Evolutionary conservation across 2,329 filamentous ascomycete genomes (phyloP).

Genomic region (Celoporthe dispersa): DNA sequence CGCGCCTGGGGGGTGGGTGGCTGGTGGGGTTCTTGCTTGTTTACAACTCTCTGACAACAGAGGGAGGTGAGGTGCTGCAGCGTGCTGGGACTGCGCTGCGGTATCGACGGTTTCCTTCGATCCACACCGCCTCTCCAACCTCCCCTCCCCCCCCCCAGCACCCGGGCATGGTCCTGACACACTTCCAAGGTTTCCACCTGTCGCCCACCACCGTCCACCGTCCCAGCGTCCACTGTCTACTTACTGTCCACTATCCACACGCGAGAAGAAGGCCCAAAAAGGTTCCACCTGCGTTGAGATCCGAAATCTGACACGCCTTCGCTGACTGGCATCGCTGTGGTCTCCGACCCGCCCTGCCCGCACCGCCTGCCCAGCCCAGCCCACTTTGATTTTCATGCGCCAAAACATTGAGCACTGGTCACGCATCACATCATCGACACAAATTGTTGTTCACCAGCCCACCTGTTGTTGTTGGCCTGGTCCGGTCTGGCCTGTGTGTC

Average conservation of each 20-base stretch:
- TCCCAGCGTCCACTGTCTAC: neutral
- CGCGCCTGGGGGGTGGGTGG: constrained; percentile 8
- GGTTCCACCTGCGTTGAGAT: constrained; percentile 24
- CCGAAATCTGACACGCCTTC: constrained; percentile 28
- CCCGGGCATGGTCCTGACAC: constrained; percentile 3
- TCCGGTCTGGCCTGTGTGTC: neutral
- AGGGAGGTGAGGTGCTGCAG: neutral
- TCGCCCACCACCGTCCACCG: neutral
- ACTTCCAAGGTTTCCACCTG: neutral
- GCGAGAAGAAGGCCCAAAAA: neutral
- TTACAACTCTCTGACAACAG: neutral
- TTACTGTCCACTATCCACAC: neutral
- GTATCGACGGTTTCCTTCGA: neutral
- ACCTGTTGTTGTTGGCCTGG: constrained; percentile 9
- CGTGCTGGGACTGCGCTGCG: neutral
- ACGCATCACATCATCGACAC: constrained; percentile 27
- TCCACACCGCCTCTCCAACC: constrained; percentile 17
- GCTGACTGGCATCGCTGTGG: constrained; percentile 10
- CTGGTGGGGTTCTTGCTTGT: constrained; percentile 15
- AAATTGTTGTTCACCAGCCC: constrained; percentile 4
- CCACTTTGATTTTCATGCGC: constrained; percentile 25
- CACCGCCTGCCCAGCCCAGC: constrained; percentile 16
- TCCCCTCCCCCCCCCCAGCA: neutral
- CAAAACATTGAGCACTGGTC: constrained; percentile 12
- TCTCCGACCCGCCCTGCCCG: constrained; percentile 8